Conservation (phyloP, 2,329 filamentous ascomycete genomes). For the Stemphylium vesicarium region DNA sequence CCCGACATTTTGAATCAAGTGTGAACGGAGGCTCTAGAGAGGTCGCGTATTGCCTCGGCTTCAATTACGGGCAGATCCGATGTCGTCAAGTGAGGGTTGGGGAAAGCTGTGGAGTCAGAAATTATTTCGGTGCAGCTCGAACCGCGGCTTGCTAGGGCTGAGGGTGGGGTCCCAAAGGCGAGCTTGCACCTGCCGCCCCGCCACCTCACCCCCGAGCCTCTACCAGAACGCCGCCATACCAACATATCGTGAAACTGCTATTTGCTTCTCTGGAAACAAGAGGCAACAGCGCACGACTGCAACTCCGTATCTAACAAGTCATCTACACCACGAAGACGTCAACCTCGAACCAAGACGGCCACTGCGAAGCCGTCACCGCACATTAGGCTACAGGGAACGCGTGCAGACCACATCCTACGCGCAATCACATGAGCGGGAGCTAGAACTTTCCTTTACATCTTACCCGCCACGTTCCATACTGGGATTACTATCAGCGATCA, state of each 20-base stretch:
- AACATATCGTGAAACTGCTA: not conserved
- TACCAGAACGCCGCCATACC: not conserved
- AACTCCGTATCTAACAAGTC: not conserved
- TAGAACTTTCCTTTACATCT: slow-evolving; percentile 33
- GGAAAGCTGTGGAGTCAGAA: slow-evolving; percentile 22
- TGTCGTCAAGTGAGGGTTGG: slow-evolving; percentile 4
- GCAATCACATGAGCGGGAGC: slow-evolving; percentile 39
- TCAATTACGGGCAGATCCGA: not conserved
- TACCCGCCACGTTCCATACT: slow-evolving; percentile 17
- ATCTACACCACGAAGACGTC: not conserved
- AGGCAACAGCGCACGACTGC: too few species aligned
- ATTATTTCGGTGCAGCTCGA: slow-evolving; percentile 25
- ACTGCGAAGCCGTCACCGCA: slow-evolving; percentile 1
- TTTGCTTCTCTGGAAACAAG: too few species aligned
- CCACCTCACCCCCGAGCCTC: slow-evolving; percentile 7
- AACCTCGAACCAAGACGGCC: not conserved
- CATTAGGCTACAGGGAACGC: slow-evolving; percentile 19
- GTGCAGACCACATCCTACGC: slow-evolving; percentile 21
- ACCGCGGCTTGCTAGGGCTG: slow-evolving; percentile 16
- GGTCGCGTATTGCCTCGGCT: not conserved
- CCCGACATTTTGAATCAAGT: slow-evolving; percentile 24
- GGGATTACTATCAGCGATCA: not conserved
- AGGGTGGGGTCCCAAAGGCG: slow-evolving; percentile 32
- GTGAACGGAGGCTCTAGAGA: not conserved
- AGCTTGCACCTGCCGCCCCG: slow-evolving; percentile 15